Base-by-base conservation (phyloP, 768 basidiomycete genomes). In the Podaxis sp. region DNA sequence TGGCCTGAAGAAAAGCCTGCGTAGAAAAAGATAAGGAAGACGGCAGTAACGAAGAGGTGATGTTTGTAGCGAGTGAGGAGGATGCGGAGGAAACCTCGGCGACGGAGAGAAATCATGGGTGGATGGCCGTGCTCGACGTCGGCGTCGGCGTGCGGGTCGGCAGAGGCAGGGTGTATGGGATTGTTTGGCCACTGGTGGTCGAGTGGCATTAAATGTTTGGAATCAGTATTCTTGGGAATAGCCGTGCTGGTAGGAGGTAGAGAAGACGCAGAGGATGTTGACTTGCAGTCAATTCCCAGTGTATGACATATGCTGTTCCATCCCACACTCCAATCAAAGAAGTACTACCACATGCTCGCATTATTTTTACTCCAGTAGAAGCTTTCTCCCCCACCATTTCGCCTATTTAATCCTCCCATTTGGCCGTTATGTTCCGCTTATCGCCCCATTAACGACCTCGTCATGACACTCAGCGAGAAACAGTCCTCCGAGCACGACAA, bases 21-120 rank as follows among this genome's bases (percentile, higher is more conserved):
- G 18, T 79, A 75, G 74, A 82, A 75, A 64, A 85, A 85, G 57
- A 80, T 63, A 23, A 83, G 21, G 58, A 82, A 72, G 18, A 80
- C 71, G 63, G 69, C 73, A 25, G 65, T 67, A 4, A 82, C 53
- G 65, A 83, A 80, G 51, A 79, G 64, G 70, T 77, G 78, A 55
- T 73, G 74, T 23, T 72, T 70, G 62, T 57, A 61, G 25, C 59
- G 46, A 44, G 23, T 44, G 21, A 23, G 18, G n/a, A 54, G 23
- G 28, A 55, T 5, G 13, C 44, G 47, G 14, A 37, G 21, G 35
- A 28, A 21, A 13, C 36, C 50, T 51, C 48, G 38, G 25, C 38
- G 37, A 23, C 50, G 55, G 3, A 14, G 27, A 27, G 48, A 18
- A 5, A 59, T 4, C 57, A 59, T 59, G 16, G 11, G 57, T 3